A percentile compares a stretch with the other conserved stretches of the same genome.
Conservation (phyloP, 164 flowering plant species). For the Magnolia kwangsiensis region DNA sequence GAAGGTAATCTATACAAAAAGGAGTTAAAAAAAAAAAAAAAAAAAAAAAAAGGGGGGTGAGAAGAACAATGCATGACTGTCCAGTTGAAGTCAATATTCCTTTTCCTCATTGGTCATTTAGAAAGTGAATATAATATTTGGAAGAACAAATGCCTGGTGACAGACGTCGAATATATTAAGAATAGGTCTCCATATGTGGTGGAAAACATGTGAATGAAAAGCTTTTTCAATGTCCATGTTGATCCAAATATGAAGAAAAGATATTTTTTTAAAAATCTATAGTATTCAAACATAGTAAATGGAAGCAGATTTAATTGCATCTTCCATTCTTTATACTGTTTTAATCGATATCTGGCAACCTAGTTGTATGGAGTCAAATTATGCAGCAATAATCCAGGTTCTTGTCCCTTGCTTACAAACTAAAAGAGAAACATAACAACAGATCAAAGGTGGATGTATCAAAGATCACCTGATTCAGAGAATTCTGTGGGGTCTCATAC, state of each 20-base stretch:
- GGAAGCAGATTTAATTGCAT: too few species aligned
- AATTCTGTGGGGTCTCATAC: slow-evolving; percentile 72
- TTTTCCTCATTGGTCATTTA: too few species aligned
- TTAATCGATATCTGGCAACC: background rate
- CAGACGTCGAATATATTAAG: too few species aligned
- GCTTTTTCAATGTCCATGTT: background rate
- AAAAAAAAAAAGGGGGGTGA: background rate
- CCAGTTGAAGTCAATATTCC: too few species aligned
- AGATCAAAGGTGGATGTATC: background rate
- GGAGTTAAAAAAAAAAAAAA: too few species aligned
- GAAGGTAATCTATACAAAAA: background rate
- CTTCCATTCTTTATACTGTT: too few species aligned
- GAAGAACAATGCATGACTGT: too few species aligned
- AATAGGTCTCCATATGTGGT: background rate
- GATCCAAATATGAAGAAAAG: background rate
- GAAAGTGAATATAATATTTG: too few species aligned
- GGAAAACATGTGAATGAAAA: background rate
- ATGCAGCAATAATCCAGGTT: background rate
- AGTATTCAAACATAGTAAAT: too few species aligned
- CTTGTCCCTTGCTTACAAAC: background rate
- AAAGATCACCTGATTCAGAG: slow-evolving; percentile 68
- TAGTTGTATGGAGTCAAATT: background rate
- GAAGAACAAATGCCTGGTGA: too few species aligned
- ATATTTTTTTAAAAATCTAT: too few species aligned
- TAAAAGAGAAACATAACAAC: background rate